These are phyloP conservation scores for Batrachochytrium dendrobatidis DNA, from an alignment of 371 early-diverging fungal species.

Conservation along the genomic window DNA sequence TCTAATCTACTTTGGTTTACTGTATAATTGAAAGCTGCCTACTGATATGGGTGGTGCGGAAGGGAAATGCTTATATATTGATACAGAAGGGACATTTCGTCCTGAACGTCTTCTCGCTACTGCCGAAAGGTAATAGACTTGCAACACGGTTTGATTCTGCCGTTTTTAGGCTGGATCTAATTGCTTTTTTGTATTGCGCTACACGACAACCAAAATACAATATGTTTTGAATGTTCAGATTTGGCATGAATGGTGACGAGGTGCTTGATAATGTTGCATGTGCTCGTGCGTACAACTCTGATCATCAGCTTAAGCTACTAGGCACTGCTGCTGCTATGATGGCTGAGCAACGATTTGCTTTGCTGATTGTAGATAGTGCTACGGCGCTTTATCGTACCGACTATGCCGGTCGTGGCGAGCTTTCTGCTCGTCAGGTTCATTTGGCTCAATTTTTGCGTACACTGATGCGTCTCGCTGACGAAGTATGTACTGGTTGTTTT, in stretches of 20 bases:
- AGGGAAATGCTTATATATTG: conserved; percentile 97
- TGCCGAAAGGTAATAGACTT: conserved; percentile 64
- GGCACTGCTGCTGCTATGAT: conserved; percentile 95
- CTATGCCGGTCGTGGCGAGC: conserved; percentile 96
- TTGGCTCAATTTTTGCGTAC: conserved; percentile 88
- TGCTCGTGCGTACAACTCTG: conserved; percentile 97
- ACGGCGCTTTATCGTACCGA: conserved; percentile 98
- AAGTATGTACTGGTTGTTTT: conserved; percentile 38
- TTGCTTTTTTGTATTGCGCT: not conserved
- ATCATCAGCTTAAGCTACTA: conserved; percentile 91
- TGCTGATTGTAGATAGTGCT: conserved; percentile 95
- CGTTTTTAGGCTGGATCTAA: not conserved
- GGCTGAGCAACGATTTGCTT: conserved; percentile 85
- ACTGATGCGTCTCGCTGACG: conserved; percentile 91
- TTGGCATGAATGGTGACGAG: conserved; percentile 78
- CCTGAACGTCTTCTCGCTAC: conserved; percentile 86
- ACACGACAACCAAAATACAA: not conserved
- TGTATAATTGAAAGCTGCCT: conserved; percentile 53
- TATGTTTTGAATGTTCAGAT: conserved; percentile 40
- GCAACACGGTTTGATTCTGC: not conserved
- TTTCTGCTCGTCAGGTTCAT: conserved; percentile 96
- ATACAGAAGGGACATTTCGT: conserved; percentile 99
- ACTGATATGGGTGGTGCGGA: conserved; percentile 84
- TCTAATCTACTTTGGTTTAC: not conserved
- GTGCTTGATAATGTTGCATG: conserved; percentile 94